Percentiles rank a stretch among this genome's conserved stretches.
Evolutionary conservation across 805 yeast genomes (phyloP).

Genomic region (Metschnikowia picachoensis): DNA sequence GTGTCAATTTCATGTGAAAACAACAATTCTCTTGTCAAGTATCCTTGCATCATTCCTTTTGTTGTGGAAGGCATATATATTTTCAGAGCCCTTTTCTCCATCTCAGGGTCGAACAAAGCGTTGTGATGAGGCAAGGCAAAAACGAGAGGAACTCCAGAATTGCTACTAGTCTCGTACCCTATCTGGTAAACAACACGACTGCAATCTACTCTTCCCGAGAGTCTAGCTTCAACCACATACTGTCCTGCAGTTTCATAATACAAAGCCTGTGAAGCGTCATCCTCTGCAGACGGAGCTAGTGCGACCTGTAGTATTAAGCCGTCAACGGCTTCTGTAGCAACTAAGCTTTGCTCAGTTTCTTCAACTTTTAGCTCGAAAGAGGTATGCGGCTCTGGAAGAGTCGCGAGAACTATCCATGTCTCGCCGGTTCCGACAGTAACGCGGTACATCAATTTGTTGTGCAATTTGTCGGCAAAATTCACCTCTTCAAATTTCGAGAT

Average conservation of each 20-base stretch:
- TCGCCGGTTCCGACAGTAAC: slow-evolving; percentile 37
- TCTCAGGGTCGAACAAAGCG: slow-evolving; percentile 35
- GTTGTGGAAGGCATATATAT: slow-evolving; percentile 47
- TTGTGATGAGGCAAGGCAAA: slow-evolving; percentile 72
- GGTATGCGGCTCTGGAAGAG: slow-evolving; percentile 15
- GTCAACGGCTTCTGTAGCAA: slow-evolving; percentile 33
- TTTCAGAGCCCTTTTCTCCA: slow-evolving; percentile 34
- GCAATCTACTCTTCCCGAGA: slow-evolving; percentile 48
- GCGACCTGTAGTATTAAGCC: slow-evolving; percentile 54
- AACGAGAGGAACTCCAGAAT: slow-evolving; percentile 35
- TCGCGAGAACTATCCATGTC: slow-evolving; percentile 51
- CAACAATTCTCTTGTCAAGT: slow-evolving; percentile 35
- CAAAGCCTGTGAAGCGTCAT: slow-evolving; percentile 28
- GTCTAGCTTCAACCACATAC: slow-evolving; percentile 49
- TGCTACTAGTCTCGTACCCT: slow-evolving; percentile 36
- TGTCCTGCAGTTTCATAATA: slow-evolving; percentile 70
- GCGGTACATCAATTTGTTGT: slow-evolving; percentile 31
- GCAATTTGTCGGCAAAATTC: background rate
- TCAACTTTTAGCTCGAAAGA: slow-evolving; percentile 30
- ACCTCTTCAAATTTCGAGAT: background rate
- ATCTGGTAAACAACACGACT: slow-evolving; percentile 45
- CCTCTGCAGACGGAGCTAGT: slow-evolving; percentile 31
- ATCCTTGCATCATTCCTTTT: slow-evolving; percentile 49
- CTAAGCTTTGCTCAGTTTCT: slow-evolving; percentile 22
- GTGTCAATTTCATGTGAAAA: slow-evolving; percentile 39